These are phyloP conservation scores for Citrus inodora DNA, from an alignment of 345 rosid species.

Conservation along the genomic window DNA sequence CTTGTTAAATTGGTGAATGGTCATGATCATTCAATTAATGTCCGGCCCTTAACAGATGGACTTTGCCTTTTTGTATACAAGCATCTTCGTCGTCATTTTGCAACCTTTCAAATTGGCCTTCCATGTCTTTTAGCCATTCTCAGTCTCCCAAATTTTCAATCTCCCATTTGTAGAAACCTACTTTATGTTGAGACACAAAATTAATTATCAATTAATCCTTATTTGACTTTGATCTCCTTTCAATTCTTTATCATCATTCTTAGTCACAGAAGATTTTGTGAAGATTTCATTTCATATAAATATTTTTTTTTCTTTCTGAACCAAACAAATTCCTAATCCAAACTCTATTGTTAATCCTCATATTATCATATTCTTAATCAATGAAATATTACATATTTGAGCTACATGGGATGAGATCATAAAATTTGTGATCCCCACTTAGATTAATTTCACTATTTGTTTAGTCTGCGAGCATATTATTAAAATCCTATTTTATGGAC, in stretches of 20 bases:
- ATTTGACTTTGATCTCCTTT: constrained; percentile 7
- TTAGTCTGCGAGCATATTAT: neutral
- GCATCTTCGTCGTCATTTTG: neutral
- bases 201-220: neutral
- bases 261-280: constrained; percentile 10
- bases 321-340: constrained; percentile 9
- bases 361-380: neutral
- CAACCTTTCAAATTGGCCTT: constrained; percentile 12
- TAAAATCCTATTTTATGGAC: neutral
- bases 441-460: neutral
- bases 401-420: neutral
- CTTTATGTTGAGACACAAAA: neutral
- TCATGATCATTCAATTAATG: neutral
- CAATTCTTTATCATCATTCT: neutral
- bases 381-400: neutral
- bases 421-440: constrained; percentile 2
- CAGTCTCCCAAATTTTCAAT: neutral
- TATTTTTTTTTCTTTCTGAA: neutral
- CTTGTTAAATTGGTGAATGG: constrained; percentile 11
- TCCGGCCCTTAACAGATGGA: neutral
- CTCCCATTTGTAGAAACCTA: neutral
- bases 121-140: constrained; percentile 11
- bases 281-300: constrained; percentile 21
- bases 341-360: neutral
- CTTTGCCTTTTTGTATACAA: constrained; percentile 6